These are phyloP conservation scores for Collybia sp. DNA, from an alignment of 768 basidiomycete genomes.

Conservation along the genomic window DNA sequence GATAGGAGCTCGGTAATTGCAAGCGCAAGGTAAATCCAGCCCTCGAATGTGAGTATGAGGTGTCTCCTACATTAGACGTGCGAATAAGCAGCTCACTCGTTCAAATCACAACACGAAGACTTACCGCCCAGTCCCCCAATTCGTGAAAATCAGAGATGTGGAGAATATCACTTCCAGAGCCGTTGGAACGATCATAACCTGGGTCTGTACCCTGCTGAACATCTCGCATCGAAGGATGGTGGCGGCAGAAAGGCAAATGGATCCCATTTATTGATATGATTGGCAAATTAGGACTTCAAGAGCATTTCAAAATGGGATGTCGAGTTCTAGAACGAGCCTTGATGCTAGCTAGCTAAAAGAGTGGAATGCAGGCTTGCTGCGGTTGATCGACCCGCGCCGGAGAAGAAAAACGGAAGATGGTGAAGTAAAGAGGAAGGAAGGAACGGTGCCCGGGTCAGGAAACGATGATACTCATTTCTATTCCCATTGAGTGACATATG, in stretches of 20 bases:
- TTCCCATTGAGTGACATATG: too few species aligned
- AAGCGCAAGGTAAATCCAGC: slow-evolving; percentile 54
- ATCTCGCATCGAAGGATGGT: slow-evolving; percentile 68
- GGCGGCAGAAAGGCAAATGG: slow-evolving; percentile 65
- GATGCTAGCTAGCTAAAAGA: slow-evolving; percentile 24
- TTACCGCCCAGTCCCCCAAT: slow-evolving; percentile 44
- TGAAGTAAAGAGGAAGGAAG: background rate
- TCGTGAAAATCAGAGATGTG: slow-evolving; percentile 43
- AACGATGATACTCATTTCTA: too few species aligned
- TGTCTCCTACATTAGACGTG: slow-evolving; percentile 35
- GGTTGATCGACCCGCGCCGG: slow-evolving; percentile 17
- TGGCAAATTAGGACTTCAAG: slow-evolving; percentile 1
- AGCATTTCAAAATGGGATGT: slow-evolving; percentile 27
- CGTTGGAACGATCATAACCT: slow-evolving; percentile 56
- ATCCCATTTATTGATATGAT: slow-evolving; percentile 28
- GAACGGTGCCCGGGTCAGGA: too few species aligned
- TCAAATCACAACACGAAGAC: slow-evolving; percentile 14
- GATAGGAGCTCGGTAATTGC: slow-evolving; percentile 58
- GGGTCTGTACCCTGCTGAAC: slow-evolving; percentile 40
- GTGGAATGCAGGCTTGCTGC: slow-evolving; percentile 47
- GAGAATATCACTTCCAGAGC: slow-evolving; percentile 60
- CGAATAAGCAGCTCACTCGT: background rate
- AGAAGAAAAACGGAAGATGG: slow-evolving; percentile 6
- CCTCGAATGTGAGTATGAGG: slow-evolving; percentile 57
- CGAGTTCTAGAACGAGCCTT: slow-evolving; percentile 8